phyloP scores from a whole-genome alignment of 192 early-diverging fungal species.

The Paraglomus occultum region DNA sequence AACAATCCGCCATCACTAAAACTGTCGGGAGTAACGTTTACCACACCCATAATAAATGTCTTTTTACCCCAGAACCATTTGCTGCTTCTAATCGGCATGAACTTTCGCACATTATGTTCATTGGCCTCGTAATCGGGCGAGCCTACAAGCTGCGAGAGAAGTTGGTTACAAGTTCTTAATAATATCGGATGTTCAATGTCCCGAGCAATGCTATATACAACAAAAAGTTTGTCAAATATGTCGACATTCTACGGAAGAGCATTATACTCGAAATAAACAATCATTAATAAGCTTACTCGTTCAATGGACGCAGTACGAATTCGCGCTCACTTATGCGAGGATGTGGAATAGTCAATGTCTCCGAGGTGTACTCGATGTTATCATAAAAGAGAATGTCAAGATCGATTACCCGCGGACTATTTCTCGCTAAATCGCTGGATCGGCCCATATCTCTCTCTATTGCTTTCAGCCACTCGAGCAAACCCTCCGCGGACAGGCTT shows the following conservation, averaged over 20 bases:
- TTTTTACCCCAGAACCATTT: conserved; percentile 60
- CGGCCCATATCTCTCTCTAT: conserved; percentile 86
- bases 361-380: conserved; percentile 56
- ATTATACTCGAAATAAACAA: background rate
- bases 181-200: conserved; percentile 86
- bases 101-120: conserved; percentile 48
- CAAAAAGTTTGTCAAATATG: background rate
- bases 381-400: conserved; percentile 97
- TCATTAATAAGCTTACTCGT: conserved; percentile 65
- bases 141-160: conserved; percentile 58
- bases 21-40: conserved; percentile 96
- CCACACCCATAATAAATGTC: conserved; percentile 93
- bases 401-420: conserved; percentile 93
- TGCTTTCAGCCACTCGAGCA: conserved; percentile 77
- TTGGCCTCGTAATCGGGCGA: conserved; percentile 37
- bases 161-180: conserved; percentile 72
- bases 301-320: conserved; percentile 92
- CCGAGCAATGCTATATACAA: conserved; percentile 69
- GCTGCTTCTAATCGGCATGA: conserved; percentile 48
- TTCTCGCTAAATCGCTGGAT: conserved; percentile 52
- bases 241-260: background rate
- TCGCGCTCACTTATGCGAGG: conserved; percentile 83
- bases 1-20: conserved; percentile 92
- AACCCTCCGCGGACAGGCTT: conserved; percentile 62
- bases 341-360: conserved; percentile 88